These are phyloP conservation scores for Hysterangium stoloniferum DNA, from an alignment of 768 basidiomycete species.

Conservation along the genomic window DNA sequence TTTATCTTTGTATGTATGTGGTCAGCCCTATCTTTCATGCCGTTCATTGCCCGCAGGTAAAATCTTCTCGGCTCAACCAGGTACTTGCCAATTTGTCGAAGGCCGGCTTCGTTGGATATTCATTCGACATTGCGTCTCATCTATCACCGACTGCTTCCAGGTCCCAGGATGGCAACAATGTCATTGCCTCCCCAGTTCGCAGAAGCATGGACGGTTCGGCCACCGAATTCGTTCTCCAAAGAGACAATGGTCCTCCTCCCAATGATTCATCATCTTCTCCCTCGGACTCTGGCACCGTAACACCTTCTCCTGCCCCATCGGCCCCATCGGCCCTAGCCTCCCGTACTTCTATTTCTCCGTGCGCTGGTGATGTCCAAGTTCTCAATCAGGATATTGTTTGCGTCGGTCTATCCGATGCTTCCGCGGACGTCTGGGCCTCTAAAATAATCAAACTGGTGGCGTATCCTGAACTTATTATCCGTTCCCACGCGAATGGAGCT, in stretches of 20 bases:
- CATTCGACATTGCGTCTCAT: constrained; percentile 14
- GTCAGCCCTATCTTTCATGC: not conserved
- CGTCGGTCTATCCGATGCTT: constrained; percentile 64
- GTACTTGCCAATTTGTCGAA: constrained; percentile 50
- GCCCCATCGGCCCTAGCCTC: not conserved
- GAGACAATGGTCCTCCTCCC: not conserved
- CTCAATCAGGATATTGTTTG: constrained; percentile 68
- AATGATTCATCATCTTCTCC: not conserved
- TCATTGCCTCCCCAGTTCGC: constrained; percentile 16
- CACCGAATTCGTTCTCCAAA: not conserved
- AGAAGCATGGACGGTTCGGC: not conserved
- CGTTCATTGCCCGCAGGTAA: constrained; percentile 43
- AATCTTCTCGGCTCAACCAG: constrained; percentile 54
- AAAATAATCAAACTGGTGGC: constrained; percentile 75
- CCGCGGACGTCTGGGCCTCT: constrained; percentile 62
- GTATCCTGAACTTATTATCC: constrained; percentile 50
- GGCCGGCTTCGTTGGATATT: constrained; percentile 58
- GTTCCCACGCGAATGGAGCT: too few species aligned
- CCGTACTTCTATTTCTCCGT: constrained; percentile 44
- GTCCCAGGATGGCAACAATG: not conserved
- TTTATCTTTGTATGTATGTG: constrained; percentile 59
- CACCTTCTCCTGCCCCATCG: not conserved
- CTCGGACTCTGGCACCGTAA: constrained; percentile 4
- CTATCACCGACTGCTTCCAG: not conserved
- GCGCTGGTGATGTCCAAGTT: constrained; percentile 50